A percentile compares a stretch with the other conserved stretches of the same genome.
Evolutionary conservation across 139 green algal genomes (phyloP).

Genomic region (Pleodorina starrii): DNA sequence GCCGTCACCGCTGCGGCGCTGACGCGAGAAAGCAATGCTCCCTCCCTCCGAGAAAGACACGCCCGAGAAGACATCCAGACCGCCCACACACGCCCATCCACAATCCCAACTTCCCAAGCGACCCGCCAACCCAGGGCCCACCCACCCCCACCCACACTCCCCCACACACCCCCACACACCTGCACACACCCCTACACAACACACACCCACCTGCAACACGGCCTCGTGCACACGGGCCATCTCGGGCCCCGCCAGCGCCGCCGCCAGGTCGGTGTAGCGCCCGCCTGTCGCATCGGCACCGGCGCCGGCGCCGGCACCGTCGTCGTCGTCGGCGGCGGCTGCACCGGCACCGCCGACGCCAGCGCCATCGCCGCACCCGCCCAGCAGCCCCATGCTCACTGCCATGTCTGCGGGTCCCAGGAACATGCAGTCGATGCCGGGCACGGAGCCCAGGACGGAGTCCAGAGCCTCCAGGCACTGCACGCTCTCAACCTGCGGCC

Average conservation of each 20-base stretch:
- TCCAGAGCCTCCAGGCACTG: constrained; percentile 21
- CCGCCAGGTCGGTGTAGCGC: constrained; percentile 4
- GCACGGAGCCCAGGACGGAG: neutral
- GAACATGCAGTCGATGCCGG: constrained; percentile 32
- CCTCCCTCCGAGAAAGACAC: too few relatives aligned
- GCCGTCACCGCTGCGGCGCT: too few relatives aligned
- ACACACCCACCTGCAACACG: neutral
- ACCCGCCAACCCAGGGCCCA: too few relatives aligned
- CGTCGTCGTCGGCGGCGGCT: neutral
- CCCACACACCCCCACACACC: neutral
- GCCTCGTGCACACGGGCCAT: constrained; percentile 8
- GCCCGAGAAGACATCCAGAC: too few relatives aligned
- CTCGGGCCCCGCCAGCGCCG: neutral
- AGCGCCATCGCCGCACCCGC: too few relatives aligned
- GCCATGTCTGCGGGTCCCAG: constrained; percentile 37
- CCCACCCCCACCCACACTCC: neutral
- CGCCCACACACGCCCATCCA: too few relatives aligned
- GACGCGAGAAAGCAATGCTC: too few relatives aligned
- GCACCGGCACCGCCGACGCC: too few relatives aligned
- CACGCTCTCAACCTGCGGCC: constrained; percentile 24
- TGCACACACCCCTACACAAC: neutral
- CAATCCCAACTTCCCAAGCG: too few relatives aligned
- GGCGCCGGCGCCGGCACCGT: neutral
- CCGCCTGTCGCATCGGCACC: neutral
- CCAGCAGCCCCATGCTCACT: constrained; percentile 22